Base-by-base conservation (phyloP, 1,284 basidiomycete species). In the Phylloporus sp. region DNA sequence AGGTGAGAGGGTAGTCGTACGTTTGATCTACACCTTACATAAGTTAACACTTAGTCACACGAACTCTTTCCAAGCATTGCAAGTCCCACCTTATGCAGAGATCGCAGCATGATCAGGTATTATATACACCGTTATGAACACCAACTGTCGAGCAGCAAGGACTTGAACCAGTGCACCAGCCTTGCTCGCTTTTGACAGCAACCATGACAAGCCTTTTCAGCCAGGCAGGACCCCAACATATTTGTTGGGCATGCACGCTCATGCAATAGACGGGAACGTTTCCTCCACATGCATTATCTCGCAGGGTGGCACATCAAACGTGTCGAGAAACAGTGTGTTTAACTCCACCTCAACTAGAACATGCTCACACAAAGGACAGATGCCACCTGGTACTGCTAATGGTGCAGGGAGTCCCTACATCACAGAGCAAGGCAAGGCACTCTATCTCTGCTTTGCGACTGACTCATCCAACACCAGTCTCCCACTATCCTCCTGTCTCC, bases 251-350 rank as follows among this genome's bases (percentile, higher is more conserved):
- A 81, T 85, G 85, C 73, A 77, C 84, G 71, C 84, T 86, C 75
- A 85, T 88, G 72, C 88, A 89, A 62, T 91, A 92, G 78, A 90
- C 96, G 88, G 79, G 95, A 98, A 77, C 87, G 98, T 49, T 99
- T 99, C 81, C 86, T 98, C 71, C 88, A 92, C 67, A 94, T 99
- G 5, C 86, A 98, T 81, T 99, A 99, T 79, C 91, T 99, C 56
- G 94, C 95, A n/a, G 98, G 97, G 57, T 99, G 97, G 97, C 98
- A 99, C 82, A 98, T 99, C 84, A 99, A 99, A 83, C 97, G 97
- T 64, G 97, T 99, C 71, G 99, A 99, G 92, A 99, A 99, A 84
- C 97, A 97, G 89, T 96, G 76, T 81, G 92, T 85, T 39, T 5
- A 39, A 39, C 66, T 56, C 49, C 75, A 55, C 70, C 61, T 8